Evolutionary conservation across 345 rosid species (phyloP).

Genomic region (Orychophragmus violaceus): DNA sequence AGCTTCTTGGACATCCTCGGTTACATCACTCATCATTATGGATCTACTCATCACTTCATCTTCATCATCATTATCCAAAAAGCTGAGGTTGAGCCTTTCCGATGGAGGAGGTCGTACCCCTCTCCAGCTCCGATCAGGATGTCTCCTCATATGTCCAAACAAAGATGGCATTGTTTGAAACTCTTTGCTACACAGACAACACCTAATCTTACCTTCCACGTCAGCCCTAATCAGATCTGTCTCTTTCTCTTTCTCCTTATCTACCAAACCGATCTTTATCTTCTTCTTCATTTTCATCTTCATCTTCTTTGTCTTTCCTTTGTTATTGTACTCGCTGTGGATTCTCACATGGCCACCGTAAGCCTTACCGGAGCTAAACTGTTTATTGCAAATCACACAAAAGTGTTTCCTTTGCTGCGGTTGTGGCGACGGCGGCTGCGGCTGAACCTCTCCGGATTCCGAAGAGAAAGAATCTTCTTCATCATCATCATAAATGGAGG

Average conservation of each 20-base stretch:
- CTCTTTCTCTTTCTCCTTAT: conserved; percentile 19
- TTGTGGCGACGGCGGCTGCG: background rate
- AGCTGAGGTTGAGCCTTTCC: background rate
- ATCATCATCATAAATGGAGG: background rate
- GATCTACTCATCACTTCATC: conserved; percentile 16
- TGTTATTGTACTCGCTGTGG: conserved; percentile 25
- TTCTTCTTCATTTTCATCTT: conserved; percentile 10
- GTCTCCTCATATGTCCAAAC: conserved; percentile 87
- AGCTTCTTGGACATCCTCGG: conserved; percentile 15
- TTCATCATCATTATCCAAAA: background rate
- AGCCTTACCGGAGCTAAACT: conserved; percentile 38
- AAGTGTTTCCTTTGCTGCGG: conserved; percentile 11
- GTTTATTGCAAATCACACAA: conserved; percentile 32
- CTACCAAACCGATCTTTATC: conserved; percentile 8
- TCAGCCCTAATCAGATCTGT: conserved; percentile 26
- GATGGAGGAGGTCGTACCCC: conserved; percentile 44
- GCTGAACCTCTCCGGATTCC: conserved; percentile 15
- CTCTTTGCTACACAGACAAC: conserved; percentile 36
- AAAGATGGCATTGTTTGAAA: conserved; percentile 41
- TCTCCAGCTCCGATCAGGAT: conserved; percentile 64
- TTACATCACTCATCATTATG: background rate
- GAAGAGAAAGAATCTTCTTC: background rate
- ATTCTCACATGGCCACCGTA: conserved; percentile 41
- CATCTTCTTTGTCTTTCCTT: conserved; percentile 18
- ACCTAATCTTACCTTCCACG: conserved; percentile 23